Conservation (phyloP, 2,329 filamentous ascomycete species). For the Aureobasidium sp. region DNA sequence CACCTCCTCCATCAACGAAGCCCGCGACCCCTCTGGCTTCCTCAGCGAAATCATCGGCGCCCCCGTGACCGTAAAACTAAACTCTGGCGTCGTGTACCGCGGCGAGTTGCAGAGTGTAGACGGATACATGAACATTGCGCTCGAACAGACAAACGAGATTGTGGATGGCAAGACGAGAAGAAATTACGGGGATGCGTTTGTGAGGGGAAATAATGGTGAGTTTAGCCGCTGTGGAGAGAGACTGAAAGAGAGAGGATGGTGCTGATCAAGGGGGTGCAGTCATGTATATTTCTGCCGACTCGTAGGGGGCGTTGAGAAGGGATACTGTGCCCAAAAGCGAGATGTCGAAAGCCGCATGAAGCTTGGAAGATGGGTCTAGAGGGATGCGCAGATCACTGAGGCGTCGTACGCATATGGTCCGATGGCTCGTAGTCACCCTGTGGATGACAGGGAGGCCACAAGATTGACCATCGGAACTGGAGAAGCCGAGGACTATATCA, state of each 20-base stretch:
- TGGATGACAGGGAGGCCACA: neutral
- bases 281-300: slow-evolving; percentile 65
- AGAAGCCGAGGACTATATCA: neutral
- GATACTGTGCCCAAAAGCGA: too few relatives aligned
- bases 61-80: slow-evolving; percentile 91
- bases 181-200: slow-evolving; percentile 89
- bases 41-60: slow-evolving; percentile 90
- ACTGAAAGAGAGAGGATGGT: neutral
- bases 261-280: slow-evolving; percentile 37
- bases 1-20: slow-evolving; percentile 43
- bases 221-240: too few relatives aligned
- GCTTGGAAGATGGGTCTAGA: neutral
- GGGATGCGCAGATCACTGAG: too few relatives aligned
- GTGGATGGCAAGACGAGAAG: slow-evolving; percentile 77
- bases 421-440: neutral
- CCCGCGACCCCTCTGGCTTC: slow-evolving; percentile 89
- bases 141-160: slow-evolving; percentile 91
- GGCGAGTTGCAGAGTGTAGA: slow-evolving; percentile 95
- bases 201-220: slow-evolving; percentile 88
- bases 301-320: slow-evolving; percentile 25
- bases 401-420: too few relatives aligned
- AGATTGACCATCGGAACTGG: neutral
- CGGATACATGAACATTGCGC: slow-evolving; percentile 98
- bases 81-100: slow-evolving; percentile 98
- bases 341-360: too few relatives aligned